Percentiles rank a stretch among this genome's conserved stretches.
Evolutionary conservation across 352 stramenopile genomes (phyloP).

Genomic region (Pythium vanterpoolii): DNA sequence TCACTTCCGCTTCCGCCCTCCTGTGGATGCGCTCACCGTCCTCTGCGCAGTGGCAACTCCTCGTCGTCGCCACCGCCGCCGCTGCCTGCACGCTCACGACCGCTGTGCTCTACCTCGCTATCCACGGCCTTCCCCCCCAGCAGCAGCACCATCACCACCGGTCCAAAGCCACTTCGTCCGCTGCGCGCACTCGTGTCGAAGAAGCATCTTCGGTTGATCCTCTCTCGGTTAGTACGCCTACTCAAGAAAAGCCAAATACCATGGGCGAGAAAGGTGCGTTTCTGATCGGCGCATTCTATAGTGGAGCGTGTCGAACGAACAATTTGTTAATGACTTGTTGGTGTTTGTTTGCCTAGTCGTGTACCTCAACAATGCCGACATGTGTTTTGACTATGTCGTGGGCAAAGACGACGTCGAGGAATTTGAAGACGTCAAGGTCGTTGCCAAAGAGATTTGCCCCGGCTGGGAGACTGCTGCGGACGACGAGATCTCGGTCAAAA

Average conservation of each 20-base stretch:
- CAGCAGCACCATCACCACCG: slow-evolving; percentile 9
- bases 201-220: not conserved
- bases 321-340: too few species aligned
- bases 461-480: slow-evolving; percentile 52
- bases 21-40: slow-evolving; percentile 23
- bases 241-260: not conserved
- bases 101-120: slow-evolving; percentile 44
- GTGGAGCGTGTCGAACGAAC: not conserved
- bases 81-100: slow-evolving; percentile 60
- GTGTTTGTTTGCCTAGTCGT: too few species aligned
- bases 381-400: slow-evolving; percentile 69
- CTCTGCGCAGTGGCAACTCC: slow-evolving; percentile 22
- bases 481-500: slow-evolving; percentile 77
- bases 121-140: slow-evolving; percentile 15
- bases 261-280: slow-evolving; percentile 17
- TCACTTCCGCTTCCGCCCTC: slow-evolving; percentile 12
- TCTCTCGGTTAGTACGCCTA: not conserved
- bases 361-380: slow-evolving; percentile 80
- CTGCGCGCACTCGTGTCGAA: too few species aligned
- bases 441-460: slow-evolving; percentile 60
- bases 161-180: not conserved
- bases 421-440: slow-evolving; percentile 80
- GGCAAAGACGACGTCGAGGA: slow-evolving; percentile 59
- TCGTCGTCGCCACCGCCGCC: slow-evolving; percentile 32
- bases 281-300: too few species aligned